Evolutionary conservation across 1,284 basidiomycete genomes (phyloP).

Genomic region (Austroboletus novae-zelandiae): DNA sequence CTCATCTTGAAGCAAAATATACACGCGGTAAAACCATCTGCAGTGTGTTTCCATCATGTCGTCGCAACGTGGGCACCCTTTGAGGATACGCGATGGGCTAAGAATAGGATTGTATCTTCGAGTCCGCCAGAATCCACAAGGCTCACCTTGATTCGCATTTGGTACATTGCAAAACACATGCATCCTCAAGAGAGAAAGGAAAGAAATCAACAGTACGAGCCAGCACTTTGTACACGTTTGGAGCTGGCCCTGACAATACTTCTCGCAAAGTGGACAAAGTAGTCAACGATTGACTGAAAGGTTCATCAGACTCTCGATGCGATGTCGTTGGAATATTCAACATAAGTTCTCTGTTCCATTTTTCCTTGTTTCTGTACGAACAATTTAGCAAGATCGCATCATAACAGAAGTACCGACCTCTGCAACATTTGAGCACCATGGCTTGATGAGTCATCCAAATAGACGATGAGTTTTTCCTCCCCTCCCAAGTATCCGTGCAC

Average conservation of each 20-base stretch:
- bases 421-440: conserved; percentile 31
- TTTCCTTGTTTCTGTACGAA: conserved; percentile 29
- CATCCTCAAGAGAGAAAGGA: conserved; percentile 49
- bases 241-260: conserved; percentile 34
- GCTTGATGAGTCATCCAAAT: conserved; percentile 40
- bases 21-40: conserved; percentile 46
- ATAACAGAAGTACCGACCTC: conserved; percentile 10
- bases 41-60: conserved; percentile 50
- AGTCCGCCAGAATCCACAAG: not conserved
- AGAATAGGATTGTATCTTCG: conserved; percentile 1
- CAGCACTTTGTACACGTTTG: conserved; percentile 42
- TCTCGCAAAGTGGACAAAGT: conserved; percentile 38
- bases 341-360: conserved; percentile 26
- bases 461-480: conserved; percentile 47
- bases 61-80: conserved; percentile 49
- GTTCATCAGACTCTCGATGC: not conserved
- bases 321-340: conserved; percentile 2
- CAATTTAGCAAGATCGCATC: conserved; percentile 2
- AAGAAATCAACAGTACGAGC: conserved; percentile 56
- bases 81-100: conserved; percentile 44
- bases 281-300: not conserved
- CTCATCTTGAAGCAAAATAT: conserved; percentile 50
- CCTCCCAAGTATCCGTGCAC: conserved; percentile 55
- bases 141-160: conserved; percentile 51
- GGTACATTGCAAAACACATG: conserved; percentile 47